Evolutionary conservation across 345 rosid species (phyloP), one percentile per base, ranked within the genome.

Genomic region (Microcos paniculata): DNA sequence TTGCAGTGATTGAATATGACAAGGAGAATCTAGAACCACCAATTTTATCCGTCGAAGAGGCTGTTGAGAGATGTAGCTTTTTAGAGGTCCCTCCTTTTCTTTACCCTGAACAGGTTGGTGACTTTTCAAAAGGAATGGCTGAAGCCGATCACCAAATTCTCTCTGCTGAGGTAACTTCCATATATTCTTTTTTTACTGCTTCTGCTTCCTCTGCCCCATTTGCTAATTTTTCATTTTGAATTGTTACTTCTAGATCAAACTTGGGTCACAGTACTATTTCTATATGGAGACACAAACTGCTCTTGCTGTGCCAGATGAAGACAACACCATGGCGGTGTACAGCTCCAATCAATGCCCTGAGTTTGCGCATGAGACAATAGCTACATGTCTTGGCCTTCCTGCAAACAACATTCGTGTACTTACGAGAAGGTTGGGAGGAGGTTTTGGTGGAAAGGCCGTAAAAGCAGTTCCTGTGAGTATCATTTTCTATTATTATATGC

Each of bases 231-330:
- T 46, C 8, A 24, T 69, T 31, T 33, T 73, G 35, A 51, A 49
- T 33, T 63, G 23, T 74, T 53, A 13, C 31, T 15, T 78, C 30
- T 83, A 95, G 98, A 83, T 95, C 43, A 84, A 83, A 69, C 90
- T 93, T 24, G 92, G 89, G 42, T 93, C 98, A 15, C 99, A 95
- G 52, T 95, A 95, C 82, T 87, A 88, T 82, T 95, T 95, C 86
- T 91, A 88, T 77, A 87, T 95, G 92, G 99, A 91, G 85, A 85
- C 83, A 58, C 98, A 93, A 79, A 85, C 88, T 31, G 90, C 99
- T 23, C 91, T 95, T 80, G 98, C 98, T 48, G 63, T 93, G 26
- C 99, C 99, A 13, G 99, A 91, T 77, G 99, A 95, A 86, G 93
- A 95, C 83, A 83, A 88, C 71, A 84, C 85, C 84, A 68, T 91